Evolutionary conservation across 768 basidiomycete species (phyloP).

Genomic region (Lentinula aciculospora): DNA sequence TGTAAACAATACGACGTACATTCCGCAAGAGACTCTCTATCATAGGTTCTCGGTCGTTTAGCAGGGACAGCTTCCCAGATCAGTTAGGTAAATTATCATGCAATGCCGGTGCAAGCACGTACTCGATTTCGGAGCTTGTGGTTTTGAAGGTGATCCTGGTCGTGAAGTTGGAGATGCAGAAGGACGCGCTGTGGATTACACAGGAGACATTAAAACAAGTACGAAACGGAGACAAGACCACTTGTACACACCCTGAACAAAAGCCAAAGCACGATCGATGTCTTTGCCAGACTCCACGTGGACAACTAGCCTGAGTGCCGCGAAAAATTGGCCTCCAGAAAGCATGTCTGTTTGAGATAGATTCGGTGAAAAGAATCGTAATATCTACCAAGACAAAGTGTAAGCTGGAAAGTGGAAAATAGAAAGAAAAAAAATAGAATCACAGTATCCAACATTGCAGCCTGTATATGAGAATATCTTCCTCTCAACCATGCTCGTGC

Average conservation of each 20-base stretch:
- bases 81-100: no score
- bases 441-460: constrained; percentile 54
- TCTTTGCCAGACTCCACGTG: constrained; percentile 58
- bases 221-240: not conserved
- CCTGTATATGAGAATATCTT: constrained; percentile 51
- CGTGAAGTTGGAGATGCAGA: constrained; percentile 15
- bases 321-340: constrained; percentile 72
- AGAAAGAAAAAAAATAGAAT: constrained; percentile 18
- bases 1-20: no score
- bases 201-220: not conserved
- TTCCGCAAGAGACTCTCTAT: no score
- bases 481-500: constrained; percentile 73
- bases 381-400: constrained; percentile 37
- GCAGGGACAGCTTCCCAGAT: no score
- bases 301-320: constrained; percentile 58
- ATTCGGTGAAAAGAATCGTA: constrained; percentile 57
- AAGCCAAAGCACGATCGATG: constrained; percentile 62
- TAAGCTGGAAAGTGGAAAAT: not conserved
- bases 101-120: no score
- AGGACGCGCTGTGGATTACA: constrained; percentile 12
- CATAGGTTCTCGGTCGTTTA: no score
- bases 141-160: constrained; percentile 19
- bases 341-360: constrained; percentile 48
- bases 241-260: constrained; percentile 60
- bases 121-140: no score